Evolutionary conservation across 805 yeast genomes (phyloP), one percentile per base, ranked within the genome.

Genomic region (Yarrowia alimentaria): DNA sequence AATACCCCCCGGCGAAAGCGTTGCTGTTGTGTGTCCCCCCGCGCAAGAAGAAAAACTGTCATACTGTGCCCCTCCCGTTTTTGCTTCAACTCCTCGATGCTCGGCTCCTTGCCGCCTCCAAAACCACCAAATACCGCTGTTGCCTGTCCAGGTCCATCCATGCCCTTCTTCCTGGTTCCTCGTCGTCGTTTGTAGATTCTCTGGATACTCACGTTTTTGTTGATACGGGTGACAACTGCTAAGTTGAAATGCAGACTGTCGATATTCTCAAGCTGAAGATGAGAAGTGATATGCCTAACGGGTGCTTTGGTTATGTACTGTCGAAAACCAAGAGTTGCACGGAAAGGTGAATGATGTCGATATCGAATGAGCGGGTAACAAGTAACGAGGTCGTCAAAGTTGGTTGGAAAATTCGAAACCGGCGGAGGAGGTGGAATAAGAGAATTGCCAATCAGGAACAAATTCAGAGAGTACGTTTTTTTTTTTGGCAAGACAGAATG

Each of bases 271-370:
- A 37, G 45, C 16, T 13, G 14, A 26, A n/a, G 24, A 25, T 29
- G 26, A 11, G n/a, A 25, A 28, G 17, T 19, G 47, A 40, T 18
- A 25, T 40, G 47, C 47, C 28, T 40, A 12, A 18, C 47, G 47
- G 47, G 33, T 40, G 47, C 47, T 40, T 40, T 40, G 47, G 47
- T 40, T 40, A 40, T 40, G 47, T 40, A 40, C 33, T 40, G 47
- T 38, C 22, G 12, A 25, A 40, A 40, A 40, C 47, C 47, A 40
- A 40, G 47, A 40, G 28, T 40, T 19, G 33, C 33, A 26, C 19
- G 22, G 12, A n/a, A 14, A 13, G 33, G 25, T 7, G 10, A 22
- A 22, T 10, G 25, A 10, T 7, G 25, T 22, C 10, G 25, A n/a
- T n/a, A n/a, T n/a, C 32, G 33, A 40, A 11, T 38, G 30, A 31